phyloP scores from a whole-genome alignment of 305 asterid species.

The Ajuga reptans region DNA sequence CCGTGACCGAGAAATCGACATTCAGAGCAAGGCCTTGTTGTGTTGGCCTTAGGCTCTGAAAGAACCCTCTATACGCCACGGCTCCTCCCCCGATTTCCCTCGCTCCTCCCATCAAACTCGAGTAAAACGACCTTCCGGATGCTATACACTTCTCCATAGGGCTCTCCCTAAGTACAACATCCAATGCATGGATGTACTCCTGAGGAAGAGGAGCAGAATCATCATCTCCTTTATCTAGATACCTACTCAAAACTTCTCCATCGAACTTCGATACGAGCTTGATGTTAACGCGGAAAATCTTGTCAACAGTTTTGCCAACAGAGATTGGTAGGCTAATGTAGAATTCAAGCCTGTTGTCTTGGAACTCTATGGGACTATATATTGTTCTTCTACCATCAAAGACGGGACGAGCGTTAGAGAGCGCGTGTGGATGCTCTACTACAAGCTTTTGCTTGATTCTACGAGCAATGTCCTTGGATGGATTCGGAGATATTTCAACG shows the following conservation, averaged over 20 bases:
- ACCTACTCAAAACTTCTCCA: constrained; percentile 43
- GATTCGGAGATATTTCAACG: constrained; percentile 67
- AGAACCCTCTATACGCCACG: constrained; percentile 67
- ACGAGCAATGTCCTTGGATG: constrained; percentile 71
- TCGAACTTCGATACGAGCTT: constrained; percentile 76
- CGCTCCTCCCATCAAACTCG: constrained; percentile 58
- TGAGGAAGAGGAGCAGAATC: constrained; percentile 65
- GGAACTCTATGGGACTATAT: constrained; percentile 73
- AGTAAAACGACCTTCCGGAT: constrained; percentile 62
- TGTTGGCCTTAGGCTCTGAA: constrained; percentile 86
- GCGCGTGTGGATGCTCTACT: constrained; percentile 35
- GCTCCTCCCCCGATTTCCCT: constrained; percentile 92
- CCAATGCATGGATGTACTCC: constrained; percentile 87
- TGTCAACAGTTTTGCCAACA: constrained; percentile 15
- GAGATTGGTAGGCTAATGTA: constrained; percentile 57
- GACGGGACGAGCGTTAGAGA: constrained; percentile 62
- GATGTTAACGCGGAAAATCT: constrained; percentile 62
- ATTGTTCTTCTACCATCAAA: constrained; percentile 74
- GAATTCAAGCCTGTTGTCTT: constrained; percentile 54
- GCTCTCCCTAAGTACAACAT: constrained; percentile 65
- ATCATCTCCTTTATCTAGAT: constrained; percentile 38
- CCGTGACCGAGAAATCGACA: constrained; percentile 82
- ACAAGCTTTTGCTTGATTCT: constrained; percentile 64
- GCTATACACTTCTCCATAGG: constrained; percentile 60
- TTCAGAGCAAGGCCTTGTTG: constrained; percentile 90